Percentiles rank a stretch among this genome's conserved stretches.
phyloP scores from a whole-genome alignment of 169 alveolate genomes.

The Plasmodium fragile region DNA sequence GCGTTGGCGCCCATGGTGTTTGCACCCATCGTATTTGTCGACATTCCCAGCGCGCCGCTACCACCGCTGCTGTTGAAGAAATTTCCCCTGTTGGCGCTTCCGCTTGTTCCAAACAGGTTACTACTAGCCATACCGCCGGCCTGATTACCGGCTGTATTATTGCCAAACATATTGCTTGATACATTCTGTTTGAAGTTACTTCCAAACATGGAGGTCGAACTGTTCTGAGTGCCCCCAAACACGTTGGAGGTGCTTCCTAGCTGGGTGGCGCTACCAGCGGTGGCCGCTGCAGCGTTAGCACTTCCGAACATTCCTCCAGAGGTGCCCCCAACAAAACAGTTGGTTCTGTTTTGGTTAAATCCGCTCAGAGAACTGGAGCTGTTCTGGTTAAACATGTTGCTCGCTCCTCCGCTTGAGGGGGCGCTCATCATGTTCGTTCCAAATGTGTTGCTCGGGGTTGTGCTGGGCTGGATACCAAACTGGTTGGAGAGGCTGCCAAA shows the following conservation, averaged over 20 bases:
- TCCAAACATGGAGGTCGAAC: conserved; percentile 3
- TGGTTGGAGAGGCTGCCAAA: background rate
- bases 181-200: background rate
- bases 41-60: conserved; percentile 7
- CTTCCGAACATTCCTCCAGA: conserved; percentile 20
- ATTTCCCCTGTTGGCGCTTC: background rate
- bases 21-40: background rate
- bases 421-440: background rate
- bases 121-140: background rate
- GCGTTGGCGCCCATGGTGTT: background rate
- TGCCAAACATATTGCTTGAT: background rate
- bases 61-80: conserved; percentile 6
- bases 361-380: background rate
- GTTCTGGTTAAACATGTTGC: background rate
- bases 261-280: background rate
- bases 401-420: background rate
- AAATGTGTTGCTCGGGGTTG: background rate
- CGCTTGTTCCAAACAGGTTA: conserved; percentile 14
- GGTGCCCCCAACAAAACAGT: background rate
- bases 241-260: background rate
- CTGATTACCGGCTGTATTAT: background rate
- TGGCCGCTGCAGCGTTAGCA: background rate
- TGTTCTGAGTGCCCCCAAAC: background rate
- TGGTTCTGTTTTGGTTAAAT: conserved; percentile 17
- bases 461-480: background rate